phyloP scores from a whole-genome alignment of 2,329 filamentous ascomycete genomes.

The Geosmithia putterillii region DNA sequence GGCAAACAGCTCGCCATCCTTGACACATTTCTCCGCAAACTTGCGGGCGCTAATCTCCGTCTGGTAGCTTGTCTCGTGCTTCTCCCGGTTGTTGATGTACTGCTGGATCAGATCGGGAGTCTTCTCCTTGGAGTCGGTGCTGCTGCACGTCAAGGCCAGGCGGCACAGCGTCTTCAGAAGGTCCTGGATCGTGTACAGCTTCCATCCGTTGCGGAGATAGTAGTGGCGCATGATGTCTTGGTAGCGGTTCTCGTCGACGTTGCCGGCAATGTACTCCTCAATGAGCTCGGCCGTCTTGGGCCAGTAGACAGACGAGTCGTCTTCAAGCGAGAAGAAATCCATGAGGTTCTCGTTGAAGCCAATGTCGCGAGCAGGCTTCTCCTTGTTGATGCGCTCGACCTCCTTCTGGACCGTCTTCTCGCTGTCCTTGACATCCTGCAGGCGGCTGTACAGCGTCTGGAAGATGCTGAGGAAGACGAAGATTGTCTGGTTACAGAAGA shows the following conservation, averaged over 20 bases:
- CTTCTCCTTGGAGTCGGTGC: conserved; percentile 81
- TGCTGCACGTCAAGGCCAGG: conserved; percentile 72
- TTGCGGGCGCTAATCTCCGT: conserved; percentile 84
- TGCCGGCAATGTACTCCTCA: conserved; percentile 72
- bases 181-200: conserved; percentile 85
- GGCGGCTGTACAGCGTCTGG: conserved; percentile 75
- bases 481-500: conserved; percentile 84
- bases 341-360: conserved; percentile 69
- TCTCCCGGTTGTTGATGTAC: conserved; percentile 70
- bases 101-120: conserved; percentile 81
- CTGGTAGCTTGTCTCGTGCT: conserved; percentile 78
- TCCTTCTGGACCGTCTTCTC: conserved; percentile 61
- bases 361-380: conserved; percentile 73
- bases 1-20: conserved; percentile 84
- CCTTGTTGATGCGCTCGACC: conserved; percentile 58
- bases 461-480: conserved; percentile 95
- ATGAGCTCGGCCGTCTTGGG: conserved; percentile 73
- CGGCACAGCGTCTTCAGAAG: conserved; percentile 72
- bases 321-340: conserved; percentile 61
- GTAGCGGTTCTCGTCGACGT: conserved; percentile 70
- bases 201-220: conserved; percentile 85
- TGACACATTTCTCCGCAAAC: conserved; percentile 83
- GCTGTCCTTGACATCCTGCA: conserved; percentile 73
- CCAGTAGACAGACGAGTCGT: conserved; percentile 62
- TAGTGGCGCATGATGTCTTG: conserved; percentile 87